These are phyloP conservation scores for Tulasnella sp. DNA, from an alignment of 768 basidiomycete genomes.

Conservation along the genomic window DNA sequence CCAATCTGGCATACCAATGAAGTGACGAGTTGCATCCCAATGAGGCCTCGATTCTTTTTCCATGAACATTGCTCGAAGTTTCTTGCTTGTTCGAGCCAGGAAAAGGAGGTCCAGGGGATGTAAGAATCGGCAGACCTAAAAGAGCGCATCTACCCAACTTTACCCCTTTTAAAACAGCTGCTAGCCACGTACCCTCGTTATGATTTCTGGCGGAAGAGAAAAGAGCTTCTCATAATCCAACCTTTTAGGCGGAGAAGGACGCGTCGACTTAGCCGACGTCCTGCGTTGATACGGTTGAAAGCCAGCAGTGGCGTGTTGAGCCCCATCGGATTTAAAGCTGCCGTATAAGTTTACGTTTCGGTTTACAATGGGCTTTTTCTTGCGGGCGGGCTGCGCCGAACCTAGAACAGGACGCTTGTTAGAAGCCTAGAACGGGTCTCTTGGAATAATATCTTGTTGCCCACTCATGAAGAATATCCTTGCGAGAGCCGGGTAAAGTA, in stretches of 20 bases:
- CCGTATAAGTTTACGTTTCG: background rate
- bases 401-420: too few species aligned
- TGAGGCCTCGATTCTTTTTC: background rate
- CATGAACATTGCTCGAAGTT: background rate
- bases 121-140: background rate
- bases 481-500: too few species aligned
- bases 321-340: background rate
- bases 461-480: too few species aligned
- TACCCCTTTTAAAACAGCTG: background rate
- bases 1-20: background rate
- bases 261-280: background rate
- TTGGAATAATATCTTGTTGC: too few species aligned
- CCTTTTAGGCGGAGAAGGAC: background rate
- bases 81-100: background rate
- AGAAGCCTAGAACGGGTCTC: too few species aligned
- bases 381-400: background rate
- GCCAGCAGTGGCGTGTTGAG: background rate
- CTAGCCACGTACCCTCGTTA: background rate
- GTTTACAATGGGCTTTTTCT: background rate
- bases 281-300: background rate
- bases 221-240: background rate
- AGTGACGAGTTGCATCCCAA: background rate
- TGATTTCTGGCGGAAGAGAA: background rate
- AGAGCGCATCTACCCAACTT: background rate
- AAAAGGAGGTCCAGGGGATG: background rate